Evolutionary conservation across 2,329 filamentous ascomycete species (phyloP).

Genomic region (Clathrospora elynae): DNA sequence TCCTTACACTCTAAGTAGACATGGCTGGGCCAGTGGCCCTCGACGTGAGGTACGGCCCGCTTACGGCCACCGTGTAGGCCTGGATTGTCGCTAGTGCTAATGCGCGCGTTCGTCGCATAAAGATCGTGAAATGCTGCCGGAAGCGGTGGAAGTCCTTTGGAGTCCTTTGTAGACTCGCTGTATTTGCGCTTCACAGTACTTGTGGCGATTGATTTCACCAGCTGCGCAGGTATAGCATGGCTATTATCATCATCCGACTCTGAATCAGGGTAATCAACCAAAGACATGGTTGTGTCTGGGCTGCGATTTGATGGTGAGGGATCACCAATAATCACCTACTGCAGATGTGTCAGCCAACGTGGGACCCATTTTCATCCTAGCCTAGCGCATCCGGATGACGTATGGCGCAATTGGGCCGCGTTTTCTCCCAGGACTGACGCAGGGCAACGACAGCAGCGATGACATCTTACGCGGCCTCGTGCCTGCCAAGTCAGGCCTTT

Average conservation of each 20-base stretch:
- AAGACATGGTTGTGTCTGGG: constrained; percentile 39
- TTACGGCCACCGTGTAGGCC: constrained; percentile 83
- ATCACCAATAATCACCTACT: no score
- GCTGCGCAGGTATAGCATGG: constrained; percentile 11
- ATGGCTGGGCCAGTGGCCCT: constrained; percentile 92
- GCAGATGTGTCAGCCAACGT: constrained; percentile 25
- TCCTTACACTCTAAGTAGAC: constrained; percentile 90
- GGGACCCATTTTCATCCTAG: constrained; percentile 24
- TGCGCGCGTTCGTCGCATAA: constrained; percentile 80
- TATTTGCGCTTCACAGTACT: constrained; percentile 41
- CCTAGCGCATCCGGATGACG: constrained; percentile 38
- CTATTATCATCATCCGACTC: constrained; percentile 54
- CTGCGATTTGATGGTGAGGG: constrained; percentile 20
- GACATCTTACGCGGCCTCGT: constrained; percentile 41
- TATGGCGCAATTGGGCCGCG: constrained; percentile 25
- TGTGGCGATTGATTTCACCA: constrained; percentile 15
- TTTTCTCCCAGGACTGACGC: constrained; percentile 19
- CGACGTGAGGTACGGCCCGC: constrained; percentile 79
- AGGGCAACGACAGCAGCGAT: constrained; percentile 29
- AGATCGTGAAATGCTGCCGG: constrained; percentile 84
- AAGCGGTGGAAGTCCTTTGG: constrained; percentile 67
- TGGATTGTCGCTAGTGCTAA: constrained; percentile 81
- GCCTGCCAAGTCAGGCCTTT: constrained; percentile 42
- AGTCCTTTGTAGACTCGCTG: constrained; percentile 17
- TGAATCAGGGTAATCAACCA: constrained; percentile 58